phyloP scores from a whole-genome alignment of 1,284 basidiomycete genomes.

The Pseudozyma thailandica region DNA sequence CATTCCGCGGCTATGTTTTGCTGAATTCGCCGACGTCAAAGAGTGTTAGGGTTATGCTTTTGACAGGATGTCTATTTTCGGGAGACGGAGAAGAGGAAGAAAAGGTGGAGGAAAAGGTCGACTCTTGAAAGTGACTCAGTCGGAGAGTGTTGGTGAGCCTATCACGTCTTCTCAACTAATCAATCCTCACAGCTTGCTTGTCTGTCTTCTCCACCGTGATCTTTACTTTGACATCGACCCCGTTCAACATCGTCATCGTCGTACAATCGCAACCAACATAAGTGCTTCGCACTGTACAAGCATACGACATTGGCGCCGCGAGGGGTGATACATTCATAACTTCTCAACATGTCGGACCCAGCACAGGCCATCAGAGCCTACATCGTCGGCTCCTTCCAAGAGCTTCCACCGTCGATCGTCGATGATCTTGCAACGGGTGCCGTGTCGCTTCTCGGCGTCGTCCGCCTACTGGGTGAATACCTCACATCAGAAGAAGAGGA shows the following conservation, averaged over 20 bases:
- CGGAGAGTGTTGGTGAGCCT: background rate
- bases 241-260: background rate
- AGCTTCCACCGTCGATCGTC: constrained; percentile 49
- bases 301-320: background rate
- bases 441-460: constrained; percentile 76
- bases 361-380: constrained; percentile 50
- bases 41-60: background rate
- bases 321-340: background rate
- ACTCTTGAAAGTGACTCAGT: constrained; percentile 8
- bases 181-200: background rate
- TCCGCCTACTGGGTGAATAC: constrained; percentile 85
- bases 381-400: constrained; percentile 47
- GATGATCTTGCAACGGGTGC: constrained; percentile 36
- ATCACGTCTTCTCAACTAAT: constrained; percentile 9
- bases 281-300: background rate
- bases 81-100: constrained; percentile 1
- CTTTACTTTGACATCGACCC: background rate
- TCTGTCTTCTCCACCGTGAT: background rate
- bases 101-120: constrained; percentile 6
- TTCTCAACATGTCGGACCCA: constrained; percentile 36
- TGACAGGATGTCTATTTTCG: background rate
- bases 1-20: background rate
- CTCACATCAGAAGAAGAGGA: constrained; percentile 85
- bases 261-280: background rate
- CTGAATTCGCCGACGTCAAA: constrained; percentile 9